These are phyloP conservation scores for Ilyonectria destructans DNA, from an alignment of 2,329 filamentous ascomycete species.

Conservation along the genomic window DNA sequence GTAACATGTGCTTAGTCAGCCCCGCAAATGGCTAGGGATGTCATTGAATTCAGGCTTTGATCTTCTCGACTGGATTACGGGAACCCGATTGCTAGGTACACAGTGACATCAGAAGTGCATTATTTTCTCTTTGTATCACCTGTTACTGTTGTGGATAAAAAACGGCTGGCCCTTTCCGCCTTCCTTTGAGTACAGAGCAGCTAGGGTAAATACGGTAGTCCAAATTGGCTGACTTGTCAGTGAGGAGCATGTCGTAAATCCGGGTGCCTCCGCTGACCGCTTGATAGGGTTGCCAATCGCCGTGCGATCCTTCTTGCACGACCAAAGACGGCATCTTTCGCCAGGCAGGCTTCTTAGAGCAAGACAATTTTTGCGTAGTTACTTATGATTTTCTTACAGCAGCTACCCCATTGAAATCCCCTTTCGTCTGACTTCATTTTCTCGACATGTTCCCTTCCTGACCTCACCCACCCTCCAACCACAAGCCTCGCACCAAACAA, in stretches of 20 bases:
- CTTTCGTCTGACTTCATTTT: background rate
- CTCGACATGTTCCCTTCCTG: background rate
- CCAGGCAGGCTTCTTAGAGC: background rate
- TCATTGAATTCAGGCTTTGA: no score
- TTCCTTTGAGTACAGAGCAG: no score
- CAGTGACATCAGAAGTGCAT: no score
- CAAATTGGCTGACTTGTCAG: background rate
- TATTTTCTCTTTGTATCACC: no score
- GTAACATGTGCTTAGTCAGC: no score
- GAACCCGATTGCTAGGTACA: no score
- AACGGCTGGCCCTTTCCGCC: no score
- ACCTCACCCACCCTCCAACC: background rate
- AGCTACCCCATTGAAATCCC: no score
- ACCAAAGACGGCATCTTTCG: background rate
- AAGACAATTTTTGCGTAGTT: background rate
- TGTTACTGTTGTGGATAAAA: no score
- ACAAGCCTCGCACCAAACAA: background rate
- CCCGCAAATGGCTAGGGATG: no score
- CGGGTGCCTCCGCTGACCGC: constrained; percentile 6
- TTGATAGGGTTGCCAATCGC: constrained; percentile 20
- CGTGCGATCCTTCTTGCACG: background rate
- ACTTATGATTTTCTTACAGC: background rate
- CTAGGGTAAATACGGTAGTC: no score
- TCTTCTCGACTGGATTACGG: no score
- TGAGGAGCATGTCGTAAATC: constrained; percentile 11